A percentile compares a stretch with the other conserved stretches of the same genome.
Evolutionary conservation across 169 alveolate species (phyloP).

Genomic region (Miamiensis avidus): DNA sequence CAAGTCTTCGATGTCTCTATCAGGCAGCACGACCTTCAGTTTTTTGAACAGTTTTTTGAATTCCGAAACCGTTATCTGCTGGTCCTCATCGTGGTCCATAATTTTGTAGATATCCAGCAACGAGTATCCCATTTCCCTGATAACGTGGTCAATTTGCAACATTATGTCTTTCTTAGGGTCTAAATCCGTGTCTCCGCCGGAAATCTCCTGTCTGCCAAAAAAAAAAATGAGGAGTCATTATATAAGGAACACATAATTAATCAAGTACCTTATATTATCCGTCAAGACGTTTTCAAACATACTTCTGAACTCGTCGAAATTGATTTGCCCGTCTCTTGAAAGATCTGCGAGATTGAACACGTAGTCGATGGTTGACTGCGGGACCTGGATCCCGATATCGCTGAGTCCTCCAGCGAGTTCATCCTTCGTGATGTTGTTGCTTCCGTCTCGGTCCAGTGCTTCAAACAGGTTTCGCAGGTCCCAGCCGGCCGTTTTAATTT

Average conservation of each 20-base stretch:
- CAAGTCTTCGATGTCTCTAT: slow-evolving; percentile 20
- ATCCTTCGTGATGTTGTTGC: slow-evolving; percentile 25
- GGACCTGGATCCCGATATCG: slow-evolving; percentile 6
- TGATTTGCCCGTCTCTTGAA: slow-evolving; percentile 37
- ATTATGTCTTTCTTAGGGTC: slow-evolving; percentile 22
- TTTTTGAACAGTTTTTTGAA: slow-evolving; percentile 31
- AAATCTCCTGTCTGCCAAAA: slow-evolving; percentile 12
- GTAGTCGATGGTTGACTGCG: slow-evolving; percentile 24
- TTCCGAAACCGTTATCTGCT: slow-evolving; percentile 24
- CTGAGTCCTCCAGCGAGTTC: slow-evolving; percentile 21
- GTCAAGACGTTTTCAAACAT: slow-evolving; percentile 38
- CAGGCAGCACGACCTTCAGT: slow-evolving; percentile 10
- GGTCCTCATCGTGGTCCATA: slow-evolving; percentile 40
- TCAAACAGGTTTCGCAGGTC: slow-evolving; percentile 21
- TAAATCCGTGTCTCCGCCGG: slow-evolving; percentile 6
- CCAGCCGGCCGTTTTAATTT: slow-evolving; percentile 31
- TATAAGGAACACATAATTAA: neutral
- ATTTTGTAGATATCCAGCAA: slow-evolving; percentile 37
- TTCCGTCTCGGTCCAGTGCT: slow-evolving; percentile 39
- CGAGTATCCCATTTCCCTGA: slow-evolving; percentile 31
- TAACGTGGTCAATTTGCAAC: slow-evolving; percentile 37
- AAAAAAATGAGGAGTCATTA: too few relatives aligned
- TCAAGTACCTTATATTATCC: slow-evolving; percentile 24
- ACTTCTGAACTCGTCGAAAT: slow-evolving; percentile 32
- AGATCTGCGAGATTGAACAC: slow-evolving; percentile 43